These are phyloP conservation scores for Aspergillus alliaceus DNA, from an alignment of 2,329 filamentous ascomycete genomes.

Conservation along the genomic window DNA sequence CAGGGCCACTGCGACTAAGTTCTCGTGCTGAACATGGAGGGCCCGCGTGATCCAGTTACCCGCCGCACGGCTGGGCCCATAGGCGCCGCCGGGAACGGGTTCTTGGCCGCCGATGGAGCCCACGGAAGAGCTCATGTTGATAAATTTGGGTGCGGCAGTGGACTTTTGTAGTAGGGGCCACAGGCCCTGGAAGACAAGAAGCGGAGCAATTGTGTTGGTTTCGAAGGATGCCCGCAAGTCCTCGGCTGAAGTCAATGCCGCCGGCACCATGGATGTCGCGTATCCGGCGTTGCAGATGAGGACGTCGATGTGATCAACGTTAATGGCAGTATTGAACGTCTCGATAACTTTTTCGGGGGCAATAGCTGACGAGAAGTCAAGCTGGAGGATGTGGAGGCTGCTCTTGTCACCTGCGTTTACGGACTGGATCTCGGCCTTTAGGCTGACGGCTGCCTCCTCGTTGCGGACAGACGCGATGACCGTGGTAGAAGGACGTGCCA, in stretches of 20 bases:
- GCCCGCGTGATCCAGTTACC: slow-evolving; percentile 21
- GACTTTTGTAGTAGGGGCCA: slow-evolving; percentile 19
- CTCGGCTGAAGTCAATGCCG: slow-evolving; percentile 36
- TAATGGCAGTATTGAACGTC: slow-evolving; percentile 7
- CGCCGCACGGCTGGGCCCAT: slow-evolving; percentile 24
- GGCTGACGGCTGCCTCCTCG: slow-evolving; percentile 6
- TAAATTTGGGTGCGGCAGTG: slow-evolving; percentile 15
- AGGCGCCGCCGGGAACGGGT: slow-evolving; percentile 21
- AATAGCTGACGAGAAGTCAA: slow-evolving; percentile 22
- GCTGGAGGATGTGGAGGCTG: slow-evolving; percentile 15
- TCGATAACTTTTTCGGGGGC: slow-evolving; percentile 10
- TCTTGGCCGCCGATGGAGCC: slow-evolving; percentile 22
- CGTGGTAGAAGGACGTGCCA: slow-evolving; percentile 20
- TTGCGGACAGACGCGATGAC: slow-evolving; percentile 25
- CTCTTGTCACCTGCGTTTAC: slow-evolving; percentile 7
- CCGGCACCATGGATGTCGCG: slow-evolving; percentile 60
- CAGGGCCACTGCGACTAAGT: slow-evolving; percentile 19
- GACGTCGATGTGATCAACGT: slow-evolving; percentile 26
- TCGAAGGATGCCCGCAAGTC: slow-evolving; percentile 19
- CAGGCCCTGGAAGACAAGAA: slow-evolving; percentile 23
- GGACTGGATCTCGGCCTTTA: slow-evolving; percentile 2
- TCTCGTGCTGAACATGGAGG: slow-evolving; percentile 25
- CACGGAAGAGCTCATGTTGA: slow-evolving; percentile 21
- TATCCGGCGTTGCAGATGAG: slow-evolving; percentile 35
- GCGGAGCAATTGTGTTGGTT: slow-evolving; percentile 37